Percentiles rank a stretch among this genome's conserved stretches.
phyloP scores from a whole-genome alignment of 768 basidiomycete species.

The Termitomyces sp. region DNA sequence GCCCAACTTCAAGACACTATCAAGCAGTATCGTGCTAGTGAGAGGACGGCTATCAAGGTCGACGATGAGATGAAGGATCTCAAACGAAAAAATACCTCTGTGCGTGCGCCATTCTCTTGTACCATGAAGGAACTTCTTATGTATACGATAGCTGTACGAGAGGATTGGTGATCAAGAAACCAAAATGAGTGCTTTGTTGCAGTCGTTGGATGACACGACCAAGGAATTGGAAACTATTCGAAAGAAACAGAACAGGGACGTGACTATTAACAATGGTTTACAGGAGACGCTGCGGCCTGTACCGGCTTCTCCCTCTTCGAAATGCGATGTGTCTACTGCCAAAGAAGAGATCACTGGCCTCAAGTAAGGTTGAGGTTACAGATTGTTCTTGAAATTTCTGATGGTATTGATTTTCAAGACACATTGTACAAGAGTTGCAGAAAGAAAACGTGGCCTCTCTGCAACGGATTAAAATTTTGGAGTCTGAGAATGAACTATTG shows the following conservation, averaged over 20 bases:
- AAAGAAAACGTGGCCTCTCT: conserved; percentile 66
- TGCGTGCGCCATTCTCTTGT: conserved; percentile 11
- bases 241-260: conserved; percentile 61
- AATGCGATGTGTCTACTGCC: conserved; percentile 47
- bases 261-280: conserved; percentile 41
- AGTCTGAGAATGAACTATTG: conserved; percentile 73
- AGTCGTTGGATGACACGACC: conserved; percentile 31
- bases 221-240: conserved; percentile 54
- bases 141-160: conserved; percentile 23
- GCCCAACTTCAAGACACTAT: conserved; percentile 47
- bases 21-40: conserved; percentile 31
- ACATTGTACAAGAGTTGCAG: conserved; percentile 86
- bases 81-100: conserved; percentile 18
- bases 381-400: background rate
- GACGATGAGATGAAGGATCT: conserved; percentile 11
- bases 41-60: conserved; percentile 17
- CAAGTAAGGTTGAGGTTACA: conserved; percentile 48
- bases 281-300: conserved; percentile 20
- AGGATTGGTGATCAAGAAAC: conserved; percentile 25
- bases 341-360: conserved; percentile 78
- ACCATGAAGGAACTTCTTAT: background rate
- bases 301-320: conserved; percentile 36
- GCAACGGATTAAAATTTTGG: conserved; percentile 68
- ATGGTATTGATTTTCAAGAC: conserved; percentile 36
- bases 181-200: conserved; percentile 26